Base-by-base conservation (phyloP, 208 protist genomes). In the Strigomonas culicis region DNA sequence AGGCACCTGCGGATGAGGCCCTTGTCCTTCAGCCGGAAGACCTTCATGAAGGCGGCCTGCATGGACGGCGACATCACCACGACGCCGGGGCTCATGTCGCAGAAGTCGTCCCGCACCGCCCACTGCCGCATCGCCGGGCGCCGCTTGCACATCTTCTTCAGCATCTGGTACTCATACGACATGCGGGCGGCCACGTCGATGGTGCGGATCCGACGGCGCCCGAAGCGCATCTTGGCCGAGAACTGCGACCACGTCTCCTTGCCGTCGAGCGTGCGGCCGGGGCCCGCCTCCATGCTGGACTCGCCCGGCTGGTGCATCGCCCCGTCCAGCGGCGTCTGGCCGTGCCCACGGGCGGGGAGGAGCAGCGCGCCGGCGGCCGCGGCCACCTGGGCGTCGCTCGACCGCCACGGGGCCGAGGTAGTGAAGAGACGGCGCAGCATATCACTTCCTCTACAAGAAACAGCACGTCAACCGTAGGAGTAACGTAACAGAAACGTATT, bases 91-190 rank as follows among this genome's bases (percentile, higher is more conserved):
- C 74, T 76, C 85, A 95, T 92, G 60, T 92, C 77, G 65, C 85
- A 92, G 68, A 87, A 89, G 59, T 95, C 89, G 68, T 95, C 86
- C 21, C 89, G 83, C 59, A 95, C 79, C 4, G 76, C 72, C 82
- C 86, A 95, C 76, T 95, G 89, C 55, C 89, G 85, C 80, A 95
- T 88, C n/a, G 82, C 70, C 6, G 89, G 89, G 15, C 88, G 85
- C 13, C 79, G 74, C 59, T 82, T 78, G 59, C 86, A 96, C 84
- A 92, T 90, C 66, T 88, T 93, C 69, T 93, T 90, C 11, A 95
- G 65, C 67, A 85, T 80, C 72, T 97, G 88, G 63, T 97, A 95
- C 68, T 97, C 92, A 76, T 97, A 98, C 31, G 86, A 86, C 74
- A 98, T 92, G 67, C 93, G 91, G 7, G 93, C 75, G 11, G 90